Evolutionary conservation across 225 moss, liverwort and hornwort genomes (phyloP), one percentile per base, ranked within the genome.

Genomic region (Antitrichia curtipendula): DNA sequence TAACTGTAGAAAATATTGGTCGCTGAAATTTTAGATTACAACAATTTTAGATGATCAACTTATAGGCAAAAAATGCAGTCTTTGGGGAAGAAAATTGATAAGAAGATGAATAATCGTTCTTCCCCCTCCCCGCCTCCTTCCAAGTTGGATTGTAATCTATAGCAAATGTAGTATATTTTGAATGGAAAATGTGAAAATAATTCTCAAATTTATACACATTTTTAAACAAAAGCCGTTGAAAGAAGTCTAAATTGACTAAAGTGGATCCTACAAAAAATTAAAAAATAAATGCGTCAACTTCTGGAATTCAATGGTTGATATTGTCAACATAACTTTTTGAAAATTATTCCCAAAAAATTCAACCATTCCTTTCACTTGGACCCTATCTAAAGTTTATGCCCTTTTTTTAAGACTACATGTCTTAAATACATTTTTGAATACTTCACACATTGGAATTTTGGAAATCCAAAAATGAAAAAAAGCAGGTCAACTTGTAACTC

Each of bases 41-140:
- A 5, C 1, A 24, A 25, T 41, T 25, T 70, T 15, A 16, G 27
- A 41, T 71, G 9, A 43, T 71, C 5, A 43, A 28, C 9, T 27
- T 40, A 4, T 13, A 24, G 4, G 14, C 40, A 68, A 24, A 7
- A 36, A 24, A 40, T 1, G 4, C 1, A 24, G 6, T 8, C 1
- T 69, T 40, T 13, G 8, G 40, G 2, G 8, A 69, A 40, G 8
- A 4, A 40, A 38, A 40, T 13, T 38, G 7, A 8, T 38, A 21
- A 68, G 38, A 11, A 22, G 12, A 38, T 13, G 38, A 38, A 68
- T 23, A 23, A 12, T 21, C 3, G 8, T 18, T 7, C 13, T 24
- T 13, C 3, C 4, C 3, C 19, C 5, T 0, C 34, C 17, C 18
- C 25, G 25, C 3, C 25, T 49, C n/a, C n/a, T n/a, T n/a, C n/a